Percentiles rank a stretch among this genome's conserved stretches.
Conservation (phyloP, 352 stramenopile genomes). For the Globisporangium nunn region DNA sequence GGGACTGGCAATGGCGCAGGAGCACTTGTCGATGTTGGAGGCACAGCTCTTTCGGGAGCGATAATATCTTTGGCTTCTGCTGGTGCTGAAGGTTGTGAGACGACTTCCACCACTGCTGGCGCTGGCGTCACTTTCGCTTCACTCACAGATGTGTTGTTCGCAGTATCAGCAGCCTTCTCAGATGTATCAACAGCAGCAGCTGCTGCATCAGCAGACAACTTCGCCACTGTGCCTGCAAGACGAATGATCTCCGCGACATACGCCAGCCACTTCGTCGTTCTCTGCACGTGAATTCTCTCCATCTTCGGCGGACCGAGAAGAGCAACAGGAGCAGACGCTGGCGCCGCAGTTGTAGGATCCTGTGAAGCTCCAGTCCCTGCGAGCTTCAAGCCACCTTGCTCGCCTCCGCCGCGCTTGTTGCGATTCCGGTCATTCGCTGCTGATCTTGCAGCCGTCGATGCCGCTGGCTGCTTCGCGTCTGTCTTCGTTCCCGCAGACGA, state of each 20-base stretch:
- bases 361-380: not conserved
- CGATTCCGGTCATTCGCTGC: conserved; percentile 4
- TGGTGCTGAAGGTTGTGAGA: not conserved
- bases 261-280: conserved; percentile 63
- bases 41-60: not conserved
- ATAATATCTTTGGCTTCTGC: not conserved
- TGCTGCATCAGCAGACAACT: conserved; percentile 2
- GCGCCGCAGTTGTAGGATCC: conserved; percentile 3
- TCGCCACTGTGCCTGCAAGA: conserved; percentile 21
- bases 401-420: conserved; percentile 4
- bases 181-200: not conserved
- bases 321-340: conserved; percentile 6
- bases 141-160: too few relatives aligned
- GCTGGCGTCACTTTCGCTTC: not conserved
- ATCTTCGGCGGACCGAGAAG: conserved; percentile 54
- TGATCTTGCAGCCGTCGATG: not conserved
- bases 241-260: conserved; percentile 66
- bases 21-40: not conserved
- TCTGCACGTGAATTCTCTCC: conserved; percentile 74
- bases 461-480: conserved; percentile 3
- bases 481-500: not conserved
- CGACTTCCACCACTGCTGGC: too few relatives aligned
- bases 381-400: not conserved
- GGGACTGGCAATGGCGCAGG: too few relatives aligned
- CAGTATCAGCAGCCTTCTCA: not conserved